A percentile compares a stretch with the other conserved stretches of the same genome.
These are phyloP conservation scores for Sequoia sempervirens DNA, from an alignment of 75 land plant species.

Conservation along the genomic window DNA sequence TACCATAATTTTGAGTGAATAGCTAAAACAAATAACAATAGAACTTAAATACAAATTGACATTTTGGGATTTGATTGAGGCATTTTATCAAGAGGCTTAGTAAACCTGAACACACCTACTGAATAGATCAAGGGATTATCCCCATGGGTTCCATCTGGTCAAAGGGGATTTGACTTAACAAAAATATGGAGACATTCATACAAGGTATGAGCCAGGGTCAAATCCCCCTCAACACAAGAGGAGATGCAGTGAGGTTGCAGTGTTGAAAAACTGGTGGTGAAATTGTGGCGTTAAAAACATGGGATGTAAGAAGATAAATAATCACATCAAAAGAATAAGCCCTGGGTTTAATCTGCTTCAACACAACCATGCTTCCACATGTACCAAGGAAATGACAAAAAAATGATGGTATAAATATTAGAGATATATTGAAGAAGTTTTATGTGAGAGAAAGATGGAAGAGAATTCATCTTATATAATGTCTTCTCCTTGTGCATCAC, in stretches of 20 bases:
- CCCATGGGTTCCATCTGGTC: not conserved
- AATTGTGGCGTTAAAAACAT: not conserved
- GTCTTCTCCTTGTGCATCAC: not conserved
- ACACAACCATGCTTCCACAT: not conserved
- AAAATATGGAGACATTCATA: not conserved
- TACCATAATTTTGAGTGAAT: not conserved
- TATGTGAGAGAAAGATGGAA: not conserved
- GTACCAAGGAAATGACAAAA: not conserved
- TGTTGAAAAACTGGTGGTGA: not conserved
- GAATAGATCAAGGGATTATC: not conserved
- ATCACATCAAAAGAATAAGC: not conserved
- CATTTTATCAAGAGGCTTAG: not conserved
- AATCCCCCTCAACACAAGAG: not conserved
- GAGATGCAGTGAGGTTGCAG: not conserved
- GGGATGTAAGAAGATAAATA: not conserved
- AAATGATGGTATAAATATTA: not conserved
- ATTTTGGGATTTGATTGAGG: not conserved
- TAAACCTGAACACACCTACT: not conserved
- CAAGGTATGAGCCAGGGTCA: not conserved
- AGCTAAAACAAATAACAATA: not conserved
- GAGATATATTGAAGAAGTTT: not conserved
- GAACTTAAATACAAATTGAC: too few species aligned
- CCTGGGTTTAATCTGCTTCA: not conserved
- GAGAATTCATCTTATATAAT: not conserved
- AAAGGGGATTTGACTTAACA: too few species aligned